Base-by-base conservation (phyloP, 2,329 filamentous ascomycete species). In the Tolypocladium album region DNA sequence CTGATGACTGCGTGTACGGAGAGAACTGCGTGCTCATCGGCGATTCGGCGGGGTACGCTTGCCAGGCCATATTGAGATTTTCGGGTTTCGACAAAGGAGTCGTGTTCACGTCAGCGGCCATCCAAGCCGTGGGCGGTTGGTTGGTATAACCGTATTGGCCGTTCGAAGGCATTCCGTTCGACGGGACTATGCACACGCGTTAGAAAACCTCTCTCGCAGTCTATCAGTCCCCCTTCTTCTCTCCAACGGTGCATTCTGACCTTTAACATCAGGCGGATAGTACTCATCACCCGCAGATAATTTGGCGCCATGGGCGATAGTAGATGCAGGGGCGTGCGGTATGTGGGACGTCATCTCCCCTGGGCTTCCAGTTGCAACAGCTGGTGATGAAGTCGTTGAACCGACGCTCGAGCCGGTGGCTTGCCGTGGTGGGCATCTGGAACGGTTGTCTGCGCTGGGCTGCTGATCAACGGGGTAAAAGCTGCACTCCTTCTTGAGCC, bases 401-500 rank as follows among this genome's bases (percentile, higher is more conserved):
- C 71, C 68, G 47, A 73, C 68, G 62, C 74, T 76, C 36, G 74
- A 69, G 9, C 74, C 74, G 17, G 73, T 69, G 5, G 75, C 72
- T 43, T 74, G 69, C 57, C 74, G 74, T 22, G 74, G 69, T 3
- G 71, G 66, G 60, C 71, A 73, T 63, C 79, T 81, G 45, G 76
- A 74, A 59, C 76, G 74, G 24, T 73, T 66, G 31, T 82, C 76
- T 53, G 76, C 70, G 12, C 81, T 79, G 34, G 82, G 84, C 65
- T 85, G 82, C 70, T 92, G 89, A 64, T 96, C 92, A 27, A 97
- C 92, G 0, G 92, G 90, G 67, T 87, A 89, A 75, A 96, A 97
- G 70, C 88, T 90, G 75, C 93, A 97, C 65, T 96, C 91, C 70
- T 96, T 97, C 74, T 95, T 95, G 70, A 97, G 78, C 55, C 92